Evolutionary conservation across 2,329 filamentous ascomycete species (phyloP).

Genomic region (Aspergillus sp.): DNA sequence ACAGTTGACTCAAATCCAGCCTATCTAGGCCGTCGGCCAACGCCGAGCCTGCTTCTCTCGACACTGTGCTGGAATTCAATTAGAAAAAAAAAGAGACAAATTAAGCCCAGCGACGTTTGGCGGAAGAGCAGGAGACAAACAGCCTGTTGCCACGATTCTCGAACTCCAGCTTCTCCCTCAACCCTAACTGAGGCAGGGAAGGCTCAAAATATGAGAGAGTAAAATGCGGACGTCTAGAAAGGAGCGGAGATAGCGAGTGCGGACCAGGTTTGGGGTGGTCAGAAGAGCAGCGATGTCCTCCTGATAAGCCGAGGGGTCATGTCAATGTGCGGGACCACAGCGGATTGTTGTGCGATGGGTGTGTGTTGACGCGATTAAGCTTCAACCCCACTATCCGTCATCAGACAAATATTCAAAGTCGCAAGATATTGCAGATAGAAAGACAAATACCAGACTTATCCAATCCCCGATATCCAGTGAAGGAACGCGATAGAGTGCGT

Average conservation of each 20-base stretch:
- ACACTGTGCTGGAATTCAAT: slow-evolving; percentile 43
- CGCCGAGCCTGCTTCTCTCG: slow-evolving; percentile 45
- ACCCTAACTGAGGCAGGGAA: not conserved
- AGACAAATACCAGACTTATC: not conserved
- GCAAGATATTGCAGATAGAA: not conserved
- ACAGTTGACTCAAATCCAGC: slow-evolving; percentile 48
- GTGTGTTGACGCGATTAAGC: slow-evolving; percentile 21
- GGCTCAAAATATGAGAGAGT: not conserved
- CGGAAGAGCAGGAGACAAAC: slow-evolving; percentile 3
- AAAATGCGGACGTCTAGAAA: not conserved
- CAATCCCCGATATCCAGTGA: slow-evolving; percentile 2
- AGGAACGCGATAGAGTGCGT: not conserved
- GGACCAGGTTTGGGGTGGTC: not conserved
- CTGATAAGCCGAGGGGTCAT: slow-evolving; percentile 30
- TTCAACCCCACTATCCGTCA: slow-evolving; percentile 23
- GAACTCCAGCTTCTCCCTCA: slow-evolving; percentile 2
- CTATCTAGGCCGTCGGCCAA: slow-evolving; percentile 50
- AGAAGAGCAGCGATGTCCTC: slow-evolving; percentile 15
- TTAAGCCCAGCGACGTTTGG: not conserved
- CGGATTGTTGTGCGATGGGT: slow-evolving; percentile 34
- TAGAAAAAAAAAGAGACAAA: slow-evolving; percentile 10
- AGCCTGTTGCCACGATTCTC: slow-evolving; percentile 5
- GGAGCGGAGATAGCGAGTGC: not conserved
- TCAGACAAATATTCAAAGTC: slow-evolving; percentile 1
- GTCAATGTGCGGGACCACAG: slow-evolving; percentile 29